These are phyloP conservation scores for Fusarium sp. DNA, from an alignment of 2,329 filamentous ascomycete genomes.

Conservation along the genomic window DNA sequence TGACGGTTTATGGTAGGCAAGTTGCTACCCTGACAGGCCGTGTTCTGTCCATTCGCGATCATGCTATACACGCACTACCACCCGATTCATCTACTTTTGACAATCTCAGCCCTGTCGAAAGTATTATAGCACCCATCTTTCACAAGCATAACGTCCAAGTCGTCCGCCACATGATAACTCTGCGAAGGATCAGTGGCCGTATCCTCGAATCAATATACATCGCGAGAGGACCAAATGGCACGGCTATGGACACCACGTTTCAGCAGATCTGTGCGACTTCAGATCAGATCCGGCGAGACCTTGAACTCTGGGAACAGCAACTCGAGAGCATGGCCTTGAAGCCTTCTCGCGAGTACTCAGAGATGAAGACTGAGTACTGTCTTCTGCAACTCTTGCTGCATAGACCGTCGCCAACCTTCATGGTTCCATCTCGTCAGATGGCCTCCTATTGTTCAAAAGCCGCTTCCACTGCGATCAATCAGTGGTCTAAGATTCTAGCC, in stretches of 20 bases:
- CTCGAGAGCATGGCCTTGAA: background rate
- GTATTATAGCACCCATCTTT: rapidly evolving
- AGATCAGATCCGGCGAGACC: background rate
- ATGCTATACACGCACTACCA: background rate
- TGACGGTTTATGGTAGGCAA: background rate
- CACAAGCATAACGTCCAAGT: background rate
- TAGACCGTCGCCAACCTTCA: background rate
- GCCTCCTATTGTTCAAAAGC: background rate
- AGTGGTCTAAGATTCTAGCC: background rate
- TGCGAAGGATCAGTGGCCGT: background rate
- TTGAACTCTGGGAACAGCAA: slow-evolving; percentile 5
- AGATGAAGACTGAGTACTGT: slow-evolving; percentile 20
- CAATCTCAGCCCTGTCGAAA: background rate
- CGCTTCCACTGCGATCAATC: background rate
- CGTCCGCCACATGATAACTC: background rate
- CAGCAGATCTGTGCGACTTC: slow-evolving; percentile 9
- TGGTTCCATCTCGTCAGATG: slow-evolving; percentile 12
- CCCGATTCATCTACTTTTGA: background rate
- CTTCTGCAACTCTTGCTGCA: background rate
- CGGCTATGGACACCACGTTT: slow-evolving; percentile 15
- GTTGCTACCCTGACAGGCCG: slow-evolving; percentile 4
- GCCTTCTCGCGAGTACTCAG: background rate
- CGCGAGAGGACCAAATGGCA: slow-evolving; percentile 1
- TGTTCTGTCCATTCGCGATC: background rate
- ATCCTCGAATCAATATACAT: slow-evolving; percentile 20